Percentiles rank a stretch among this genome's conserved stretches.
phyloP scores from a whole-genome alignment of 2,329 filamentous ascomycete genomes.

The Diaporthe nobilis region DNA sequence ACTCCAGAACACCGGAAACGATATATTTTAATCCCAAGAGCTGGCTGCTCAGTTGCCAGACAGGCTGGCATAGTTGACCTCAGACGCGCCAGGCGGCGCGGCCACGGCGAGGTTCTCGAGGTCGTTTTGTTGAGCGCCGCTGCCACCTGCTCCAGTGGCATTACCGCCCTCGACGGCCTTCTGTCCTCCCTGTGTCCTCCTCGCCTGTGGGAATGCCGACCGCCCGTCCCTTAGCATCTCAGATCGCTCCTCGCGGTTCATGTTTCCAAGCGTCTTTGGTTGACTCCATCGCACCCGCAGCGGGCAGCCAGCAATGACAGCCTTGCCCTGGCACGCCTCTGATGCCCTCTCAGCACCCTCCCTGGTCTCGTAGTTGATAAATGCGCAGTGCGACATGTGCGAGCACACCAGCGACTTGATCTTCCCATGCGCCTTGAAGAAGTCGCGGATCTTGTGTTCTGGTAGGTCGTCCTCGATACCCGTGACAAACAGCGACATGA shows the following conservation, averaged over 20 bases:
- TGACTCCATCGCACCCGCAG: constrained; percentile 92
- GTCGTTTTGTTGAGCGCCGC: constrained; percentile 44
- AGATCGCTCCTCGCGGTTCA: constrained; percentile 88
- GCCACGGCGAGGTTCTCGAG: constrained; percentile 67
- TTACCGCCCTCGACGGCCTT: constrained; percentile 51
- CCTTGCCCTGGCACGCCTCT: constrained; percentile 85
- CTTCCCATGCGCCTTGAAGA: constrained; percentile 90
- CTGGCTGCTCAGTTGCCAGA: constrained; percentile 68
- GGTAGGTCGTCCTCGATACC: constrained; percentile 97
- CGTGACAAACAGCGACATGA: constrained; percentile 94
- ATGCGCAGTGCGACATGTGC: constrained; percentile 97
- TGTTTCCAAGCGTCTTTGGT: constrained; percentile 90
- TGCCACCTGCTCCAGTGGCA: constrained; percentile 45
- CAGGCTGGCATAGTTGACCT: constrained; percentile 88
- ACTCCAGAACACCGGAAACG: constrained; percentile 49
- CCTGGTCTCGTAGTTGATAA: constrained; percentile 92
- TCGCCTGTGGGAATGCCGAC: constrained; percentile 65
- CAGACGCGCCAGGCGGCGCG: constrained; percentile 82
- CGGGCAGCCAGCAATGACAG: constrained; percentile 91
- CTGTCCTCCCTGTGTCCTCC: constrained; percentile 53
- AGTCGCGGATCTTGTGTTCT: constrained; percentile 90
- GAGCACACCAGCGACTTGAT: constrained; percentile 95
- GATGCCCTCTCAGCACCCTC: constrained; percentile 90
- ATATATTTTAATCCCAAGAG: neutral
- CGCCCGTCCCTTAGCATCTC: constrained; percentile 86